Percentiles rank a stretch among this genome's conserved stretches.
These are phyloP conservation scores for Cylindrotheca fusiformis DNA, from an alignment of 108 stramenopile genomes.

Conservation along the genomic window DNA sequence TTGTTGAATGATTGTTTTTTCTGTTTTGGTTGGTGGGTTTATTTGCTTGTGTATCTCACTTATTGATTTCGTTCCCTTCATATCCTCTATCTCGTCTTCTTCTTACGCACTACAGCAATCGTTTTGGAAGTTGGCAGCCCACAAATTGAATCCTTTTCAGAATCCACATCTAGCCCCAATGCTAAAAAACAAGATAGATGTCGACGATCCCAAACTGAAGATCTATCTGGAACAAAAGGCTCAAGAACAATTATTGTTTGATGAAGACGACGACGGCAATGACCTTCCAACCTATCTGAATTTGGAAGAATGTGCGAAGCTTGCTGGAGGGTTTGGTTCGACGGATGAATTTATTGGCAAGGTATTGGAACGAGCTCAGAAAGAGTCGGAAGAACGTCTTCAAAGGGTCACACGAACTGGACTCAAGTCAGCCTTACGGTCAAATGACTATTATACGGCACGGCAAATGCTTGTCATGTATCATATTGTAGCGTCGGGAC, in stretches of 20 bases:
- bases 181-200: slow-evolving; percentile 58
- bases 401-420: slow-evolving; percentile 87
- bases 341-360: slow-evolving; percentile 79
- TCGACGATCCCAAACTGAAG: slow-evolving; percentile 62
- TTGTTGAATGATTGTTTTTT: slow-evolving; percentile 8
- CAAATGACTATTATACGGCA: slow-evolving; percentile 81
- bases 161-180: slow-evolving; percentile 70
- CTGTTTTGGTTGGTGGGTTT: not conserved
- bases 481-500: slow-evolving; percentile 71
- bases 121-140: slow-evolving; percentile 69
- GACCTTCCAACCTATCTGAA: slow-evolving; percentile 63
- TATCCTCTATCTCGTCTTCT: no score
- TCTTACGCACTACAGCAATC: slow-evolving; percentile 62
- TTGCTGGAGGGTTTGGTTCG: slow-evolving; percentile 86
- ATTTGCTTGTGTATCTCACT: not conserved
- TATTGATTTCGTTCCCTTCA: not conserved
- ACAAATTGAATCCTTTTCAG: slow-evolving; percentile 83
- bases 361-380: slow-evolving; percentile 72
- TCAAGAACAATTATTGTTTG: not conserved
- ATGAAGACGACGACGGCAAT: slow-evolving; percentile 76
- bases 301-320: slow-evolving; percentile 47
- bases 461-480: slow-evolving; percentile 85
- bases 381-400: slow-evolving; percentile 47
- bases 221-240: slow-evolving; percentile 22
- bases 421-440: slow-evolving; percentile 68